These are phyloP conservation scores for Verbascum thapsus DNA, from an alignment of 257 asterid species.

Conservation along the genomic window DNA sequence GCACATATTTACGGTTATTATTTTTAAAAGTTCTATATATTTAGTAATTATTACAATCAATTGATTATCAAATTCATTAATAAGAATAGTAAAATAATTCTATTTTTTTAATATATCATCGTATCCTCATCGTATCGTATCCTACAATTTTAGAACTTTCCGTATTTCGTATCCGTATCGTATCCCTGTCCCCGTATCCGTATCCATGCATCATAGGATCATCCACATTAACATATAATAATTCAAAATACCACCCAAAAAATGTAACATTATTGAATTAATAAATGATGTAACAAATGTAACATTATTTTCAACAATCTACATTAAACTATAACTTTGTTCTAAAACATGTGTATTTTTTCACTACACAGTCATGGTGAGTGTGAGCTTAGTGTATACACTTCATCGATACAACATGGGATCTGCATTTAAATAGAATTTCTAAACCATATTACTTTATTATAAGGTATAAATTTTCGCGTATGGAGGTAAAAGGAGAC, in stretches of 20 bases:
- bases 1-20: too few relatives aligned
- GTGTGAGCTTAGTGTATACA: constrained; percentile 28
- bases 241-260: constrained; percentile 2
- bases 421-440: not conserved
- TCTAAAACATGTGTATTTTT: not conserved
- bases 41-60: too few relatives aligned
- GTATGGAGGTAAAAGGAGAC: not conserved
- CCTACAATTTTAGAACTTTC: too few relatives aligned
- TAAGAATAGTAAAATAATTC: too few relatives aligned
- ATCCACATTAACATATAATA: not conserved
- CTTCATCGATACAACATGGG: not conserved
- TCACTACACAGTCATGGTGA: constrained; percentile 28
- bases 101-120: too few relatives aligned
- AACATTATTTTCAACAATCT: constrained; percentile 4
- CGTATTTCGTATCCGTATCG: too few relatives aligned
- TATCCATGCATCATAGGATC: too few relatives aligned
- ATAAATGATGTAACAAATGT: not conserved
- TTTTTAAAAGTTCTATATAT: too few relatives aligned
- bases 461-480: not conserved
- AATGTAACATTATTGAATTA: constrained; percentile 12
- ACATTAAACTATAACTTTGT: not conserved
- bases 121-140: too few relatives aligned
- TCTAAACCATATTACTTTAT: constrained; percentile 15
- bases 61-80: not conserved
- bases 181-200: too few relatives aligned